A percentile compares a stretch with the other conserved stretches of the same genome.
phyloP scores from a whole-genome alignment of 2,329 filamentous ascomycete genomes.

The Aspergillus niger region DNA sequence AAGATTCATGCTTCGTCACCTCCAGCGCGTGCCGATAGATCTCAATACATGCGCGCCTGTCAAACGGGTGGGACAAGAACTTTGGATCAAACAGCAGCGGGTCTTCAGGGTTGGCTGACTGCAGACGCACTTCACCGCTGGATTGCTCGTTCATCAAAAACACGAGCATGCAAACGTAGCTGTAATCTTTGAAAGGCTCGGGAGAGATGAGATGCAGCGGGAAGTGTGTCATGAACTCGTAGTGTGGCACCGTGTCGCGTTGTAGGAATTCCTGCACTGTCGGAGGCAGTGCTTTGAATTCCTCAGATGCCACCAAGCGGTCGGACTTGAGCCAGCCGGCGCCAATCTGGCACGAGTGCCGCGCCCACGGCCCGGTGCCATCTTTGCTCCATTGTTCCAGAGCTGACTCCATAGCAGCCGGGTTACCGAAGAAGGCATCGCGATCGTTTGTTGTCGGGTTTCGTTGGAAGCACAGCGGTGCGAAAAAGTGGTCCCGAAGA shows the following conservation, averaged over 20 bases:
- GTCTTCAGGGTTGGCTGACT: constrained; percentile 54
- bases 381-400: constrained; percentile 53
- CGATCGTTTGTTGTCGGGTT: constrained; percentile 48
- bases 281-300: constrained; percentile 55
- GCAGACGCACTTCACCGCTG: constrained; percentile 54
- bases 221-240: constrained; percentile 56
- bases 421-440: constrained; percentile 49
- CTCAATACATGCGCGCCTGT: constrained; percentile 55
- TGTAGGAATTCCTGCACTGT: constrained; percentile 49
- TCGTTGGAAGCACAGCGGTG: constrained; percentile 39
- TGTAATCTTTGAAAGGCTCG: constrained; percentile 38
- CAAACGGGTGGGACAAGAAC: constrained; percentile 57
- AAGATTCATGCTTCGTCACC: constrained; percentile 48
- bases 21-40: constrained; percentile 48
- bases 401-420: constrained; percentile 46
- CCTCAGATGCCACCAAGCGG: constrained; percentile 41
- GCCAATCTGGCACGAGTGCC: constrained; percentile 31
- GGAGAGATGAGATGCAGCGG: constrained; percentile 48
- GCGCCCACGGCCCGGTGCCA: constrained; percentile 40
- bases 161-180: constrained; percentile 49
- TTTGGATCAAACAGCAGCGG: constrained; percentile 58
- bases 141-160: constrained; percentile 59
- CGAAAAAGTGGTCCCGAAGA: constrained; percentile 48
- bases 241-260: constrained; percentile 58
- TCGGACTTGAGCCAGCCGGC: constrained; percentile 49